phyloP scores from a whole-genome alignment of 2,329 filamentous ascomycete genomes.

The Calonectria fujianensis region DNA sequence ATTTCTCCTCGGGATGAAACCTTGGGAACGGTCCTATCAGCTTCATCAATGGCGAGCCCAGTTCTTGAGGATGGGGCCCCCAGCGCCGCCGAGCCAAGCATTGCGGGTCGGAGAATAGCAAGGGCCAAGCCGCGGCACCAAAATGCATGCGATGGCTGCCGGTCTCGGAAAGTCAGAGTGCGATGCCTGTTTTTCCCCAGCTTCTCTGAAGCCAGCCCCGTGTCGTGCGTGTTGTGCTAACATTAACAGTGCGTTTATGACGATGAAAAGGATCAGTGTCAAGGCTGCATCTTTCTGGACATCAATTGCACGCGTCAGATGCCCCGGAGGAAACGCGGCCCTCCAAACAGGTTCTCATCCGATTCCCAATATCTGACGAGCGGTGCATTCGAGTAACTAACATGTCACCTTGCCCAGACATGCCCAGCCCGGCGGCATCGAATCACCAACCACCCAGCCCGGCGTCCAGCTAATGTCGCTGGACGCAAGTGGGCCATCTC shows the following conservation, averaged over 20 bases:
- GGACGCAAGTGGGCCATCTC: slow-evolving; percentile 18
- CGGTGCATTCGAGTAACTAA: neutral
- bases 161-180: slow-evolving; percentile 52
- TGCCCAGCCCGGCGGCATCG: neutral
- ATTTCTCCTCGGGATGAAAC: slow-evolving; percentile 48
- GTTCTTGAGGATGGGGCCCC: slow-evolving; percentile 12
- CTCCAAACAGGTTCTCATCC: slow-evolving; percentile 45
- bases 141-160: slow-evolving; percentile 51
- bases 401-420: slow-evolving; percentile 35
- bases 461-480: slow-evolving; percentile 25
- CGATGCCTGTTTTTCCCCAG: slow-evolving; percentile 7
- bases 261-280: slow-evolving; percentile 34
- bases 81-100: neutral
- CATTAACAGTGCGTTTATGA: slow-evolving; percentile 47
- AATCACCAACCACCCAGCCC: slow-evolving; percentile 4
- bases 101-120: slow-evolving; percentile 15
- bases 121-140: slow-evolving; percentile 41
- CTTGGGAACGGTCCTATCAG: neutral
- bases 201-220: neutral
- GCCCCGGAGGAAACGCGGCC: slow-evolving; percentile 50
- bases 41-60: slow-evolving; percentile 25
- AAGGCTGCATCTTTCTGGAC: slow-evolving; percentile 46
- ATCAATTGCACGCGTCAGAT: slow-evolving; percentile 48
- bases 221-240: neutral
- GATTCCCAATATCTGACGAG: neutral